Evolutionary conservation across 2,329 filamentous ascomycete species (phyloP).

Genomic region (Diaporthe sp.): DNA sequence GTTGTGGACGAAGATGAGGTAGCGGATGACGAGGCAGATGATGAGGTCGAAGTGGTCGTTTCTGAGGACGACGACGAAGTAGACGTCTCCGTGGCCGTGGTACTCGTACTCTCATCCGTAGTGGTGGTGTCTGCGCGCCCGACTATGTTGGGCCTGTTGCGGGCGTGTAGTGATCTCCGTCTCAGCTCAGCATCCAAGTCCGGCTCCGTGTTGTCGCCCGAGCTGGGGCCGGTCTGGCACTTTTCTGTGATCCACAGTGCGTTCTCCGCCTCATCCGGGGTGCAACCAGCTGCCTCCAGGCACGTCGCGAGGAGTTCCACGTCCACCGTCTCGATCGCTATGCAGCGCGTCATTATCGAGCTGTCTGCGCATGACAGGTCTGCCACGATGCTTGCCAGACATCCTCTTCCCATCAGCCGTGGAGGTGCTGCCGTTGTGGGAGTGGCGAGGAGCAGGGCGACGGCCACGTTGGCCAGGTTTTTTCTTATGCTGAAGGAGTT

Average conservation of each 20-base stretch:
- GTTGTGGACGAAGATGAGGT: not conserved
- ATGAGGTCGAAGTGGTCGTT: not conserved
- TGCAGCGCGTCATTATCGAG: not conserved
- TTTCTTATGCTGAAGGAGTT: constrained; percentile 11
- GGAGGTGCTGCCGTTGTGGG: not conserved
- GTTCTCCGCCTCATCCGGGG: not conserved
- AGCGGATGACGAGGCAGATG: not conserved
- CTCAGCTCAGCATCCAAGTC: not conserved
- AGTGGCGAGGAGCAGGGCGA: constrained; percentile 3
- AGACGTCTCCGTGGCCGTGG: not conserved
- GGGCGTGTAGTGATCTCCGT: not conserved
- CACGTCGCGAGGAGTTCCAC: not conserved
- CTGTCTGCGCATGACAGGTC: constrained; percentile 4
- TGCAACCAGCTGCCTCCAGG: constrained; percentile 7
- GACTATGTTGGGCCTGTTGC: not conserved
- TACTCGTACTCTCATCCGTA: not conserved
- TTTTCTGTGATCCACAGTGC: constrained; percentile 9
- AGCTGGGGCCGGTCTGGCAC: not conserved
- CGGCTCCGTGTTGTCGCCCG: not conserved
- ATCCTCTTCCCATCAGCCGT: not conserved
- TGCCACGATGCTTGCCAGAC: not conserved
- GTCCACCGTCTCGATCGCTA: not conserved
- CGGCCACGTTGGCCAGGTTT: not conserved
- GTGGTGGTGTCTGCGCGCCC: not conserved
- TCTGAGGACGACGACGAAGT: not conserved